phyloP scores from a whole-genome alignment of 2,329 filamentous ascomycete genomes.

The Diaporthe citrichinensis region DNA sequence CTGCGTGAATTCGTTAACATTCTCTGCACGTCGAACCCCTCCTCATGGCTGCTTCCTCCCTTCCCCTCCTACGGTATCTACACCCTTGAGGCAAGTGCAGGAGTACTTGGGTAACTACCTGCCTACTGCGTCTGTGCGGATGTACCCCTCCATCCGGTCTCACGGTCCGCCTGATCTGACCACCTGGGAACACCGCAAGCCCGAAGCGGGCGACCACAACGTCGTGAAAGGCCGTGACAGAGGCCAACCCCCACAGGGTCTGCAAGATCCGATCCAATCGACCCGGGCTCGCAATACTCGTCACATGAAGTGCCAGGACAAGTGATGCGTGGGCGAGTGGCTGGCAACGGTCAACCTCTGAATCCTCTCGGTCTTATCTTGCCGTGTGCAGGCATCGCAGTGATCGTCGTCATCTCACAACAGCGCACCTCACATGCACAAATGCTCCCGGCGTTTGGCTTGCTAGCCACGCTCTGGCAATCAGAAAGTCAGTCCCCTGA shows the following conservation, averaged over 20 bases:
- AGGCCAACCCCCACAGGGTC: background rate
- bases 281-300: background rate
- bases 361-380: background rate
- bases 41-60: background rate
- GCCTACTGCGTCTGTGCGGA: background rate
- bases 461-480: background rate
- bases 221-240: background rate
- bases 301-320: slow-evolving; percentile 19
- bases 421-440: background rate
- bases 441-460: slow-evolving; percentile 1
- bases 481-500: background rate
- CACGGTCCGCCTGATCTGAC: slow-evolving; percentile 22
- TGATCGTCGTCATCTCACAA: background rate
- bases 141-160: slow-evolving; percentile 10
- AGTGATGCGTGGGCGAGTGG: background rate
- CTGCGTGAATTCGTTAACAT: slow-evolving; percentile 2
- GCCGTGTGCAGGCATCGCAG: background rate
- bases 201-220: background rate
- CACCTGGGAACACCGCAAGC: slow-evolving; percentile 5
- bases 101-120: background rate
- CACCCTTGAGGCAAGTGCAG: background rate
- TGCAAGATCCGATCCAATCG: slow-evolving; percentile 29
- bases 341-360: background rate
- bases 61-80: background rate
- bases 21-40: background rate